Percentiles rank a stretch among this genome's conserved stretches.
Conservation (phyloP, 768 basidiomycete genomes). For the Amanita subjunquillea region DNA sequence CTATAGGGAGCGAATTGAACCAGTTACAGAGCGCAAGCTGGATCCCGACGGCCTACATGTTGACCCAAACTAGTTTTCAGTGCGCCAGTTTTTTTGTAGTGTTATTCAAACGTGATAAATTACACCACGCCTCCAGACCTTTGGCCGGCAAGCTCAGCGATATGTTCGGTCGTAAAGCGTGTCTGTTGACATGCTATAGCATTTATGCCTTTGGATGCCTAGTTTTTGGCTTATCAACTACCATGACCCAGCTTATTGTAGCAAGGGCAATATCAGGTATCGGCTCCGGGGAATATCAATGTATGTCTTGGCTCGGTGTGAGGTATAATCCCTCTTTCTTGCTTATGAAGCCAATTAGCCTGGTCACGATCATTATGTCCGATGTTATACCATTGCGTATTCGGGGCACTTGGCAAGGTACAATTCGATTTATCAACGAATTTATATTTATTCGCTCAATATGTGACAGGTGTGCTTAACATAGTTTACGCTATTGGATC, state of each 20-base stretch:
- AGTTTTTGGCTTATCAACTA: conserved; percentile 41
- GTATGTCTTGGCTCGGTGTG: conserved; percentile 22
- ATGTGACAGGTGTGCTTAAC: conserved; percentile 38
- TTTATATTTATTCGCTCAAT: neutral
- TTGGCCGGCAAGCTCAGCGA: conserved; percentile 58
- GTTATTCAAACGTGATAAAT: neutral
- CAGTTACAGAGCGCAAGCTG: conserved; percentile 57
- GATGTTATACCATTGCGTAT: conserved; percentile 53
- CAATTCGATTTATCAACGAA: neutral
- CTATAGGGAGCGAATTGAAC: conserved; percentile 49
- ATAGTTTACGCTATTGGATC: conserved; percentile 51
- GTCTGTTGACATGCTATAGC: conserved; percentile 43
- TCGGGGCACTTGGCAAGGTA: conserved; percentile 62
- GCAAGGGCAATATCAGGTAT: conserved; percentile 48
- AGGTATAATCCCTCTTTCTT: too few relatives aligned
- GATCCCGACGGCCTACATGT: conserved; percentile 55
- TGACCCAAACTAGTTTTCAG: conserved; percentile 55
- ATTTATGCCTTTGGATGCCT: conserved; percentile 46
- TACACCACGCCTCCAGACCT: conserved; percentile 26
- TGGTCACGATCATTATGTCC: conserved; percentile 56
- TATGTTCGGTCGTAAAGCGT: conserved; percentile 52
- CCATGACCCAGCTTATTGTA: conserved; percentile 42
- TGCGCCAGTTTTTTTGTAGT: conserved; percentile 13
- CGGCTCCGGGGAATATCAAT: conserved; percentile 57
- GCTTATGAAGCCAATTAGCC: conserved; percentile 18